These are phyloP conservation scores for Hygrocybe punicea DNA, from an alignment of 768 basidiomycete genomes.

Conservation along the genomic window DNA sequence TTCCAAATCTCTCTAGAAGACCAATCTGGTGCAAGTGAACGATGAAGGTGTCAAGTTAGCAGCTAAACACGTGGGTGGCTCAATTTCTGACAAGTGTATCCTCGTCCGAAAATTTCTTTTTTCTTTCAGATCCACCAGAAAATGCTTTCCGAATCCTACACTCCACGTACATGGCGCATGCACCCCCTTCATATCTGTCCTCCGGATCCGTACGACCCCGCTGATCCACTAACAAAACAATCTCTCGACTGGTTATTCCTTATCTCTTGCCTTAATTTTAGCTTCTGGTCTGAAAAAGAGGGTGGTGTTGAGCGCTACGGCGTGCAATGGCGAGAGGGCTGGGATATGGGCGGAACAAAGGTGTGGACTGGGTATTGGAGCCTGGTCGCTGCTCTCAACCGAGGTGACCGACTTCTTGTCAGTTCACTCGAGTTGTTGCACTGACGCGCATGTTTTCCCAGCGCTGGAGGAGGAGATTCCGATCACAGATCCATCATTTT, in stretches of 20 bases:
- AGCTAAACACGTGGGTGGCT: slow-evolving; percentile 56
- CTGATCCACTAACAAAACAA: slow-evolving; percentile 51
- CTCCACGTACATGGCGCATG: slow-evolving; percentile 77
- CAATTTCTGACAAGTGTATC: slow-evolving; percentile 3
- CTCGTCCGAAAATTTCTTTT: slow-evolving; percentile 2
- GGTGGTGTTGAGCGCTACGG: slow-evolving; percentile 62
- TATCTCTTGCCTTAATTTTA: slow-evolving; percentile 82
- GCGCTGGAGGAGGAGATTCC: slow-evolving; percentile 73
- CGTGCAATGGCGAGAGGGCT: slow-evolving; percentile 71
- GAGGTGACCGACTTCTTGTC: slow-evolving; percentile 46
- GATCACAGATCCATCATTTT: slow-evolving; percentile 76
- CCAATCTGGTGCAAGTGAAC: slow-evolving; percentile 57
- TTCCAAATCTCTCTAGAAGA: slow-evolving; percentile 40
- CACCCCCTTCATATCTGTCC: slow-evolving; percentile 75
- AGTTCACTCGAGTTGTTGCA: slow-evolving; percentile 4
- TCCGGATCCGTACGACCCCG: slow-evolving; percentile 54
- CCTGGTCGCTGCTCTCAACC: slow-evolving; percentile 75
- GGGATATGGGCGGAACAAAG: slow-evolving; percentile 49
- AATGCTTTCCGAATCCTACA: slow-evolving; percentile 62
- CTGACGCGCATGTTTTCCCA: slow-evolving; percentile 27
- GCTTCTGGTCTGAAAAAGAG: slow-evolving; percentile 80
- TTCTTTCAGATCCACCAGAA: slow-evolving; percentile 65
- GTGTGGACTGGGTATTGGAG: slow-evolving; percentile 86
- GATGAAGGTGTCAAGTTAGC: slow-evolving; percentile 59
- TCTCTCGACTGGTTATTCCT: slow-evolving; percentile 85